Percentiles rank a stretch among this genome's conserved stretches.
These are phyloP conservation scores for Eimeria maxima DNA, from an alignment of 169 alveolate genomes.

Conservation along the genomic window DNA sequence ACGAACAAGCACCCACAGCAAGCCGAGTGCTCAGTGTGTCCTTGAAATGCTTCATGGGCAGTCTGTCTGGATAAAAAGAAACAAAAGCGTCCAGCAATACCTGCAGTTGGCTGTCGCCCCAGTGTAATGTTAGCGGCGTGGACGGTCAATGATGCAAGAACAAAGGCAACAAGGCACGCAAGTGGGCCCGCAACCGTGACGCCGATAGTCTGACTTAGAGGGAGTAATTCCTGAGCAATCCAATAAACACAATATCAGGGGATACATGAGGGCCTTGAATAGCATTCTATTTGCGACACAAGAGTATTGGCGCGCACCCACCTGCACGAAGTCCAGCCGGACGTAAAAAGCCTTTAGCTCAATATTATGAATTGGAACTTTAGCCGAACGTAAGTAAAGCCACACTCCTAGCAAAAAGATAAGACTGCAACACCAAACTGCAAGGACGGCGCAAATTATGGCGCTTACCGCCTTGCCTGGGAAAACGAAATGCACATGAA, in stretches of 20 bases:
- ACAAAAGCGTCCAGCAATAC: background rate
- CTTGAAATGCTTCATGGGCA: background rate
- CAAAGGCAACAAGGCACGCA: conserved; percentile 60
- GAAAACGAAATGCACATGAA: background rate
- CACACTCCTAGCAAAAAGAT: conserved; percentile 32
- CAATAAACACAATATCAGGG: background rate
- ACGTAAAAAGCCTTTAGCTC: conserved; percentile 64
- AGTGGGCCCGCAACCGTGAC: conserved; percentile 62
- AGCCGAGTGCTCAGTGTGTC: background rate
- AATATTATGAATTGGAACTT: conserved; percentile 46
- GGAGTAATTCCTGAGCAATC: background rate
- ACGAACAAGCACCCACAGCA: background rate
- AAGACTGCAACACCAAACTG: conserved; percentile 68
- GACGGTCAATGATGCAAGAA: conserved; percentile 35
- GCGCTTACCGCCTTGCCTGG: conserved; percentile 65
- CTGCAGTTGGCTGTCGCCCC: conserved; percentile 64
- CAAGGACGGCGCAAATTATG: conserved; percentile 56
- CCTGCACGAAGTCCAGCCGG: conserved; percentile 65
- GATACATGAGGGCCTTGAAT: background rate
- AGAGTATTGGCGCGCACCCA: background rate
- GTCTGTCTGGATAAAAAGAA: background rate
- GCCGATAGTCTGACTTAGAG: conserved; percentile 29
- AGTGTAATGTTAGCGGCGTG: conserved; percentile 50
- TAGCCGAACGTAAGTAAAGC: conserved; percentile 37
- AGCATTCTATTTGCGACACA: background rate